Evolutionary conservation across 805 yeast genomes (phyloP).

Genomic region (Kazachstania bromeliacearum): DNA sequence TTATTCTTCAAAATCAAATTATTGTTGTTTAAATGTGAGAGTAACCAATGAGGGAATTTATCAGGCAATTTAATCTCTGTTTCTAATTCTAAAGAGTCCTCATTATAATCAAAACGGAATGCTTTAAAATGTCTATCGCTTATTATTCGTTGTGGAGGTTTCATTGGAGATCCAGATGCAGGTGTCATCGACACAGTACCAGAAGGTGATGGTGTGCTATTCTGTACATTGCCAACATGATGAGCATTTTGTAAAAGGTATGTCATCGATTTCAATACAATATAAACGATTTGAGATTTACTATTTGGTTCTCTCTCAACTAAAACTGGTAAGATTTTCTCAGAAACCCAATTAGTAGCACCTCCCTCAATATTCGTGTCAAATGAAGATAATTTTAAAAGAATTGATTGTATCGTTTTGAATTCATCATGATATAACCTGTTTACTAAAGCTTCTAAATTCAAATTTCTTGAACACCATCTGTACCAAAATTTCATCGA

Average conservation of each 20-base stretch:
- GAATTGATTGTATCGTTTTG: slow-evolving; percentile 18
- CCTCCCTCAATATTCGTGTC: slow-evolving; percentile 3
- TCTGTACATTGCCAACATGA: slow-evolving; percentile 1
- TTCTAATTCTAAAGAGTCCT: neutral
- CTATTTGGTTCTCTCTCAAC: slow-evolving; percentile 1
- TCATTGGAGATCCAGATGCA: slow-evolving; percentile 5
- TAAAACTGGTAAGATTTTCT: slow-evolving; percentile 9
- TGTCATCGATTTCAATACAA: slow-evolving; percentile 20
- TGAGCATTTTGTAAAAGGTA: slow-evolving; percentile 12
- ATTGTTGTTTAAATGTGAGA: slow-evolving; percentile 5
- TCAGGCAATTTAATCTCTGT: slow-evolving; percentile 1
- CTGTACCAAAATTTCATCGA: slow-evolving; percentile 20
- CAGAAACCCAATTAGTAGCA: slow-evolving; percentile 13
- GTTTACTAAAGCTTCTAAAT: slow-evolving; percentile 7
- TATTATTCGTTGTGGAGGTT: slow-evolving; percentile 1
- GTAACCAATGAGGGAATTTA: slow-evolving; percentile 1
- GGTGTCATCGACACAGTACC: slow-evolving; percentile 6
- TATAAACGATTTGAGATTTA: slow-evolving; percentile 13
- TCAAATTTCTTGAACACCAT: slow-evolving; percentile 20
- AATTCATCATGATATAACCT: slow-evolving; percentile 3
- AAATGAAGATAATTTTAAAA: slow-evolving; percentile 17
- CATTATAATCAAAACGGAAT: neutral
- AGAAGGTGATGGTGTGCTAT: slow-evolving; percentile 2
- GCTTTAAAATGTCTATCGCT: slow-evolving; percentile 1
- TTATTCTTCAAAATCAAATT: slow-evolving; percentile 6